These are phyloP conservation scores for Kazachstania taianensis DNA, from an alignment of 805 yeast species.

Conservation along the genomic window DNA sequence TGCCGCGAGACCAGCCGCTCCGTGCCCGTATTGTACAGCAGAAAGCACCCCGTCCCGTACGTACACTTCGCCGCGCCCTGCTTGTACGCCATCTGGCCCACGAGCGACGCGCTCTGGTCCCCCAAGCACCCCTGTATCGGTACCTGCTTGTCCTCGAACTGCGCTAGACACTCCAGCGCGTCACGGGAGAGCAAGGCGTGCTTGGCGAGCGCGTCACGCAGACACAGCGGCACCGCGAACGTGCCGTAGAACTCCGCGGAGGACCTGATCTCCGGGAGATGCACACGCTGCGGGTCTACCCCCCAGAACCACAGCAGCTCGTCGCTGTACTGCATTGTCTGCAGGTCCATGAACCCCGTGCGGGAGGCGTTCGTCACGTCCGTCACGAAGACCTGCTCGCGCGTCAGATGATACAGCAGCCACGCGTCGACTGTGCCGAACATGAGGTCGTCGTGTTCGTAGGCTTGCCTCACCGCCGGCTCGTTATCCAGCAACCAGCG, in stretches of 20 bases:
- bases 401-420: slow-evolving; percentile 77
- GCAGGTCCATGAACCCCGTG: slow-evolving; percentile 80
- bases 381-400: slow-evolving; percentile 58
- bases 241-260: slow-evolving; percentile 71
- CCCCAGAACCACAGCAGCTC: slow-evolving; percentile 71
- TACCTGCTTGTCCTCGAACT: slow-evolving; percentile 40
- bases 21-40: slow-evolving; percentile 78
- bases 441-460: slow-evolving; percentile 70
- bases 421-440: slow-evolving; percentile 94
- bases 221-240: slow-evolving; percentile 43
- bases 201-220: slow-evolving; percentile 38
- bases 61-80: slow-evolving; percentile 89
- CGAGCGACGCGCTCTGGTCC: slow-evolving; percentile 88
- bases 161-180: slow-evolving; percentile 33
- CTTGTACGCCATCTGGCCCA: slow-evolving; percentile 80
- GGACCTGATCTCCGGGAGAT: slow-evolving; percentile 68
- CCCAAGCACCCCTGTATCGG: slow-evolving; percentile 89
- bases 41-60: slow-evolving; percentile 91
- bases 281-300: slow-evolving; percentile 54
- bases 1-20: slow-evolving; percentile 58
- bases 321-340: slow-evolving; percentile 64
- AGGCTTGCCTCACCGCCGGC: slow-evolving; percentile 51
- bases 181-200: neutral
- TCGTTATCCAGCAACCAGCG: slow-evolving; percentile 84
- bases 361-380: slow-evolving; percentile 90